Evolutionary conservation across 805 yeast genomes (phyloP).

Genomic region (Yamadazyma paraphyllophila): DNA sequence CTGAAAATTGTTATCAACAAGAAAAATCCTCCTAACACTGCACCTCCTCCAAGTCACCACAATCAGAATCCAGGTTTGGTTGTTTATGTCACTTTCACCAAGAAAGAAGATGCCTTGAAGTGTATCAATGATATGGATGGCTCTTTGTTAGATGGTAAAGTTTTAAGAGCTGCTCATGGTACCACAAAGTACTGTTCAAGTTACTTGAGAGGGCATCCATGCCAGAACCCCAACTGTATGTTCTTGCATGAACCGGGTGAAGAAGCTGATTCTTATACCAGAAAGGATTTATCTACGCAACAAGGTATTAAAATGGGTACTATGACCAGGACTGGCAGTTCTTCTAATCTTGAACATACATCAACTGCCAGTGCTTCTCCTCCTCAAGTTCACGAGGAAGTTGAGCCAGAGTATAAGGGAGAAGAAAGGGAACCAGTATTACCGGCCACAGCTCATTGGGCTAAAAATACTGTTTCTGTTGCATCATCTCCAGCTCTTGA

Average conservation of each 20-base stretch:
- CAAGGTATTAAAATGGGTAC: constrained; percentile 59
- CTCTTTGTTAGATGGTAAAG: constrained; percentile 85
- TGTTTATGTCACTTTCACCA: constrained; percentile 90
- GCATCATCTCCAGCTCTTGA: constrained; percentile 37
- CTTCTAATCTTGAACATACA: constrained; percentile 17
- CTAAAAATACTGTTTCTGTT: constrained; percentile 23
- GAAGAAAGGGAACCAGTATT: constrained; percentile 36
- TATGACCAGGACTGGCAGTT: constrained; percentile 29
- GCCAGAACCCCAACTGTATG: constrained; percentile 99
- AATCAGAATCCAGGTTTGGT: constrained; percentile 78
- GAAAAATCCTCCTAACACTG: constrained; percentile 50
- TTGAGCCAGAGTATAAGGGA: constrained; percentile 15
- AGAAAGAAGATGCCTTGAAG: constrained; percentile 91
- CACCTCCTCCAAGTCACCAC: constrained; percentile 18
- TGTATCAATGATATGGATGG: constrained; percentile 94
- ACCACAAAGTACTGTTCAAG: constrained; percentile 98
- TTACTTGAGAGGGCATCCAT: constrained; percentile 88
- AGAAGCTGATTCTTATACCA: constrained; percentile 94
- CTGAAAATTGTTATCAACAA: constrained; percentile 90
- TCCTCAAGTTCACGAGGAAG: not conserved
- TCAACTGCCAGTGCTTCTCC: not conserved
- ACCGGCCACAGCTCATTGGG: constrained; percentile 75
- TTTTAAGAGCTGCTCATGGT: constrained; percentile 93
- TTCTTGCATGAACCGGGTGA: constrained; percentile 99
- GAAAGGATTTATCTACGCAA: constrained; percentile 82